Evolutionary conservation across 805 yeast species (phyloP).

Genomic region (Myxozyma mucilagina): DNA sequence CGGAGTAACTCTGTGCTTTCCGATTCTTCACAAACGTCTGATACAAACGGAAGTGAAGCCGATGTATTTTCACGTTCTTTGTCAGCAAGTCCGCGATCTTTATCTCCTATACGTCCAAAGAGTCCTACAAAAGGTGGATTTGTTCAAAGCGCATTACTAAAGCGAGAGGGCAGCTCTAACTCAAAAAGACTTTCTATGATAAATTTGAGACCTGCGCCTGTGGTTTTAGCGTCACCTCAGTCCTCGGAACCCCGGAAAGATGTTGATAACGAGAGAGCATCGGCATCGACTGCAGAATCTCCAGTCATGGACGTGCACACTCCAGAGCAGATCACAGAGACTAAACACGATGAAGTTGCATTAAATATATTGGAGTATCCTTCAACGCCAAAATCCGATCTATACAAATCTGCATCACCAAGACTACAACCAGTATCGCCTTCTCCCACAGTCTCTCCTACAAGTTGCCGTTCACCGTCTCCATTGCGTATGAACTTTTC

Average conservation of each 20-base stretch:
- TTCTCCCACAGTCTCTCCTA: background rate
- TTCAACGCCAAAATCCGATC: background rate
- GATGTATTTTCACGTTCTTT: background rate
- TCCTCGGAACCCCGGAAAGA: background rate
- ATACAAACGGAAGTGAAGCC: background rate
- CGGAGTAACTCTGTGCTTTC: slow-evolving; percentile 13
- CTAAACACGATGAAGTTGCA: background rate
- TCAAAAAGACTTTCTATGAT: slow-evolving; percentile 25
- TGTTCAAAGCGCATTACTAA: slow-evolving; percentile 28
- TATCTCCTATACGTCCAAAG: slow-evolving; percentile 16
- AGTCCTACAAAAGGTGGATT: slow-evolving; percentile 24
- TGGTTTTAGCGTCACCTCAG: slow-evolving; percentile 13
- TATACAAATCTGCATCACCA: background rate
- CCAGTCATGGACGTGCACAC: background rate
- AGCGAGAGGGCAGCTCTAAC: slow-evolving; percentile 9
- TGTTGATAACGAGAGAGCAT: background rate
- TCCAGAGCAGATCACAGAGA: background rate
- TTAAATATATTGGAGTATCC: background rate
- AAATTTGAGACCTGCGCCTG: slow-evolving; percentile 26
- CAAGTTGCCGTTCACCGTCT: background rate
- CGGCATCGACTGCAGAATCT: background rate
- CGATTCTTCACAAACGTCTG: slow-evolving; percentile 8
- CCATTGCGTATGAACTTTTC: slow-evolving; percentile 2
- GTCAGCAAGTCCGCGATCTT: slow-evolving; percentile 10
- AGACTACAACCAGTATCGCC: background rate